phyloP scores from a whole-genome alignment of 2,329 filamentous ascomycete species.

The Fusarium nodosum region DNA sequence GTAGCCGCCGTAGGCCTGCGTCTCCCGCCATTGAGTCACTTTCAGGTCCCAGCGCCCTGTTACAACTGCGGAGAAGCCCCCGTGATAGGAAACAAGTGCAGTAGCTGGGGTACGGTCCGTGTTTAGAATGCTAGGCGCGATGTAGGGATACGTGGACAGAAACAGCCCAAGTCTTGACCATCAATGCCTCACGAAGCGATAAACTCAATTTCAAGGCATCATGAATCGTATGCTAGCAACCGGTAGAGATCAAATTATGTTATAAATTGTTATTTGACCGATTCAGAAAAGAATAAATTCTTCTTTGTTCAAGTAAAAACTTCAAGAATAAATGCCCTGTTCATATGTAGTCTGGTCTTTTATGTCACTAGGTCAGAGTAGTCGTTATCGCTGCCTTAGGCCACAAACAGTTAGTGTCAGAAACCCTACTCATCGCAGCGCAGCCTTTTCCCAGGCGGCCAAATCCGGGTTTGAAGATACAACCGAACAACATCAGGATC shows the following conservation, averaged over 20 bases:
- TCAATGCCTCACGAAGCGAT: background rate
- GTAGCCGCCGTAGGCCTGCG: slow-evolving; percentile 11
- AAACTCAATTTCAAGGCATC: background rate
- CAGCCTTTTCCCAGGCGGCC: slow-evolving; percentile 57
- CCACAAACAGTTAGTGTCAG: slow-evolving; percentile 52
- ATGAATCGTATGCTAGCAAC: background rate
- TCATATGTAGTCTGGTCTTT: slow-evolving; percentile 1
- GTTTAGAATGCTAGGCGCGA: slow-evolving; percentile 4
- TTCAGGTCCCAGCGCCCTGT: slow-evolving; percentile 21
- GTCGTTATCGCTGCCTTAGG: slow-evolving; percentile 56
- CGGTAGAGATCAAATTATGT: no score
- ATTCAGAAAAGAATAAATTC: background rate
- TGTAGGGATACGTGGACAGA: background rate
- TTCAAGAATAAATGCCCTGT: background rate
- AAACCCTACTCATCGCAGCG: slow-evolving; percentile 42
- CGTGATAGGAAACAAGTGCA: slow-evolving; percentile 42
- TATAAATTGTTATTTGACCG: background rate
- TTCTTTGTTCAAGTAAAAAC: background rate
- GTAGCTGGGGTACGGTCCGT: slow-evolving; percentile 27
- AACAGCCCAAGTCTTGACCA: background rate
- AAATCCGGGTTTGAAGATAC: slow-evolving; percentile 55
- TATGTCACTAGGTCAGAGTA: slow-evolving; percentile 4
- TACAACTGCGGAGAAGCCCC: slow-evolving; percentile 41
- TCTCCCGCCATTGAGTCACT: slow-evolving; percentile 40
- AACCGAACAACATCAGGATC: slow-evolving; percentile 54